A percentile compares a stretch with the other conserved stretches of the same genome.
These are phyloP conservation scores for Colletotrichum somersetense DNA, from an alignment of 2,329 filamentous ascomycete genomes.

Conservation along the genomic window DNA sequence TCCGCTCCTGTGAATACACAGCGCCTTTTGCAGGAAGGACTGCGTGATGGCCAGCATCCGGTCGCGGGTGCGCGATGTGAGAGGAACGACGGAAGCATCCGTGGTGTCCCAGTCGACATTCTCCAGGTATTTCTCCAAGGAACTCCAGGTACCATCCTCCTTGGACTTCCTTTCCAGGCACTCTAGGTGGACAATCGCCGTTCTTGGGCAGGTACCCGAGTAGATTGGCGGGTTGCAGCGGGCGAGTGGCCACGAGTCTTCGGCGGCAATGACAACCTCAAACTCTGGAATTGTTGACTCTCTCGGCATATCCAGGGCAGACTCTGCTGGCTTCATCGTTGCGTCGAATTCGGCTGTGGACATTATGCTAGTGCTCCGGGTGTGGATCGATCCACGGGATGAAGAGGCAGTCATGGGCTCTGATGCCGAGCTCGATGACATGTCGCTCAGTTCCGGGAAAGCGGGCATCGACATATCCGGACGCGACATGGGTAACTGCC, in stretches of 20 bases:
- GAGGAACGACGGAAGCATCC: conserved; percentile 59
- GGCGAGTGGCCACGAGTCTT: conserved; percentile 65
- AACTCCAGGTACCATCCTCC: conserved; percentile 60
- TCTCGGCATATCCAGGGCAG: conserved; percentile 45
- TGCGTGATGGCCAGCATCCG: conserved; percentile 80
- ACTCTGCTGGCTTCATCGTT: conserved; percentile 49
- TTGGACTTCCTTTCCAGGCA: conserved; percentile 64
- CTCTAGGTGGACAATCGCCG: conserved; percentile 65
- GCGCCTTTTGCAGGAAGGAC: conserved; percentile 76
- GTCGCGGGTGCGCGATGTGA: conserved; percentile 68
- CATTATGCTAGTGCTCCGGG: conserved; percentile 61
- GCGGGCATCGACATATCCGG: conserved; percentile 52
- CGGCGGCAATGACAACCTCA: conserved; percentile 61
- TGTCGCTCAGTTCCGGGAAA: conserved; percentile 57
- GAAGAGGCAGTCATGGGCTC: conserved; percentile 58
- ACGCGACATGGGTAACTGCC: conserved; percentile 49
- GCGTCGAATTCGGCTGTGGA: conserved; percentile 56
- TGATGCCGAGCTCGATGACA: conserved; percentile 53
- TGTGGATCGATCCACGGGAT: conserved; percentile 59
- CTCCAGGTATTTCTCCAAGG: conserved; percentile 58
- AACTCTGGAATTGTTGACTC: conserved; percentile 58
- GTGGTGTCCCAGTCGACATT: conserved; percentile 52
- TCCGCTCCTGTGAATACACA: conserved; percentile 74
- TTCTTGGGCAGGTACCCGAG: conserved; percentile 61
- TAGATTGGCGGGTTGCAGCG: conserved; percentile 62